A percentile compares a stretch with the other conserved stretches of the same genome.
phyloP scores from a whole-genome alignment of 1,139 yeast genomes.

The Williopsis jadinii region DNA sequence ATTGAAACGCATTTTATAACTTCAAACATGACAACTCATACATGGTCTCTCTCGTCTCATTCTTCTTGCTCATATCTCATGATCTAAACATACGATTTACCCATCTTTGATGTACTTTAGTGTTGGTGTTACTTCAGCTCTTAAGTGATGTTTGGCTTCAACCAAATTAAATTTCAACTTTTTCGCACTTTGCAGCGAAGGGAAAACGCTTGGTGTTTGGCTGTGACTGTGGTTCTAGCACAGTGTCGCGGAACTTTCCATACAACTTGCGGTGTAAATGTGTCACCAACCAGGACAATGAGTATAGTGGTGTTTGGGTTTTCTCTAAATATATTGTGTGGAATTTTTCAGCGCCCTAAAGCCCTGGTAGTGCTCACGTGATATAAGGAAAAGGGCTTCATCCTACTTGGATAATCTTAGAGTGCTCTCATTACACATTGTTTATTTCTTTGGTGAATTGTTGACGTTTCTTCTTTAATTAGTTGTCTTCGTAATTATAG shows the following conservation, averaged over 20 bases:
- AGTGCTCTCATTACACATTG: no score
- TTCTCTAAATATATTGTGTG: neutral
- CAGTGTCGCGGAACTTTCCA: neutral
- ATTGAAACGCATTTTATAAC: no score
- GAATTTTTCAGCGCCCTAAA: no score
- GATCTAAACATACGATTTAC: conserved; percentile 20
- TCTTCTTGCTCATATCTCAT: neutral
- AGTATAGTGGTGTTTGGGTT: neutral
- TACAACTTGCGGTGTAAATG: neutral
- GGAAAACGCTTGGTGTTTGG: neutral
- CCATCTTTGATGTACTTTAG: conserved; percentile 21
- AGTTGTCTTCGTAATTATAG: no score
- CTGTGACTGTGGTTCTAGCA: conserved; percentile 1
- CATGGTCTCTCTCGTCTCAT: neutral
- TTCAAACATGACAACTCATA: no score
- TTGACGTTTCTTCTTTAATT: no score
- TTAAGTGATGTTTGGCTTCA: conserved; percentile 9
- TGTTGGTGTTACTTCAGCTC: conserved; percentile 8
- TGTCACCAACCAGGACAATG: neutral
- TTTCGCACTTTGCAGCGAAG: conserved; percentile 5
- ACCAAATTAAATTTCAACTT: conserved; percentile 15
- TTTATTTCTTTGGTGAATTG: no score
- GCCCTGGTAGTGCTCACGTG: no score
- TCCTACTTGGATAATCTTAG: no score
- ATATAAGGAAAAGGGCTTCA: no score